A percentile compares a stretch with the other conserved stretches of the same genome.
Conservation (phyloP, 352 stramenopile species). For the Phytophthora vignae region DNA sequence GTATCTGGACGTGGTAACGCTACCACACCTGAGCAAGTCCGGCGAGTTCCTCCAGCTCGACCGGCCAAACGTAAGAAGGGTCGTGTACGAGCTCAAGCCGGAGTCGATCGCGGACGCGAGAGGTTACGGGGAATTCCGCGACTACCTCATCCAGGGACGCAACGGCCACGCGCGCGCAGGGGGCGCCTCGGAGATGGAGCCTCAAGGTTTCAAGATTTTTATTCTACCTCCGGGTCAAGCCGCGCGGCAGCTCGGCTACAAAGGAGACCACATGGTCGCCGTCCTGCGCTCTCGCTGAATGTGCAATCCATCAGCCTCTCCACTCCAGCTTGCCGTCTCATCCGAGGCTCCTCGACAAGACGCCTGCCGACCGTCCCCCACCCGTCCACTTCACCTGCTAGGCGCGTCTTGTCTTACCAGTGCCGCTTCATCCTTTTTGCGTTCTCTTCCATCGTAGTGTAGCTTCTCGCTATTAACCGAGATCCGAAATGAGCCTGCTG, state of each 20-base stretch:
- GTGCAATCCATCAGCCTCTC: background rate
- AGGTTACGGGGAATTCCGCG: conserved; percentile 70
- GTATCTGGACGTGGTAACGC: conserved; percentile 65
- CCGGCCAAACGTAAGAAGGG: conserved; percentile 50
- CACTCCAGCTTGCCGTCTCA: background rate
- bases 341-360: conserved; percentile 14
- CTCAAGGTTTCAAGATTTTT: conserved; percentile 78
- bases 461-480: background rate
- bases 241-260: conserved; percentile 76
- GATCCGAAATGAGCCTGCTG: background rate
- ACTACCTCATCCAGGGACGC: conserved; percentile 70
- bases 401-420: conserved; percentile 6
- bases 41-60: conserved; percentile 75
- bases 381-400: conserved; percentile 3
- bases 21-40: conserved; percentile 70
- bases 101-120: conserved; percentile 57
- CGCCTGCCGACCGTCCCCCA: background rate
- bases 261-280: conserved; percentile 70
- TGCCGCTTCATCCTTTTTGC: conserved; percentile 9
- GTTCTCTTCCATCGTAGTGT: too few relatives aligned
- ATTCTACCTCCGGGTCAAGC: conserved; percentile 73
- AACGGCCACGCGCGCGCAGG: conserved; percentile 58
- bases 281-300: conserved; percentile 59
- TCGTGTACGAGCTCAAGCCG: conserved; percentile 77
- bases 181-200: conserved; percentile 65